Conservation (phyloP, 2,329 filamentous ascomycete species). For the Zelopaecilomyces penicillatus region DNA sequence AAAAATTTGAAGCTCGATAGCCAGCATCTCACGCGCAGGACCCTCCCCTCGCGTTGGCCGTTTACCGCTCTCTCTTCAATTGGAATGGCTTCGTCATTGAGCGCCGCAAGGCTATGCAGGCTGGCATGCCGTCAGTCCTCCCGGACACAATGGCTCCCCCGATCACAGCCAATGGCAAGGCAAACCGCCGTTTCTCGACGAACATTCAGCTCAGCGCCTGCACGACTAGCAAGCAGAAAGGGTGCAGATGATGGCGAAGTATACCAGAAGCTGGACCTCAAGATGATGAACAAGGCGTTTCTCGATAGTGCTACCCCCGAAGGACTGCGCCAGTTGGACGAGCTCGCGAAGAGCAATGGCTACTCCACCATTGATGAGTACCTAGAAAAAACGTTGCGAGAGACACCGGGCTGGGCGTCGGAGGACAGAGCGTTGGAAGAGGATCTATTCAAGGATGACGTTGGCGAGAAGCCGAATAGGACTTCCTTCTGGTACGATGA, state of each 20-base stretch:
- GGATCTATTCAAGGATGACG: conserved; percentile 22
- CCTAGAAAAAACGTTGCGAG: conserved; percentile 19
- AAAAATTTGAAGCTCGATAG: conserved; percentile 23
- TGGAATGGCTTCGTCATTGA: conserved; percentile 32
- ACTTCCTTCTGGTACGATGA: conserved; percentile 41
- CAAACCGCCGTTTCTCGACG: conserved; percentile 15
- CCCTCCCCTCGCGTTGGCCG: conserved; percentile 1
- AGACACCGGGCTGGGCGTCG: conserved; percentile 20
- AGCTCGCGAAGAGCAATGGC: conserved; percentile 27
- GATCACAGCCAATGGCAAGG: conserved; percentile 16
- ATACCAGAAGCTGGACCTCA: conserved; percentile 18
- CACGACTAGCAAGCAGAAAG: conserved; percentile 18
- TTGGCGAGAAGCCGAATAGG: conserved; percentile 25
- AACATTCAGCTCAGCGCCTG: conserved; percentile 23
- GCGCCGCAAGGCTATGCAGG: conserved; percentile 28
- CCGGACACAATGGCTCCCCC: conserved; percentile 15
- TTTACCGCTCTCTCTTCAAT: conserved; percentile 15
- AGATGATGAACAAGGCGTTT: conserved; percentile 22
- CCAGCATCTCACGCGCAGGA: conserved; percentile 11
- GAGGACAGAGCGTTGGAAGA: conserved; percentile 25
- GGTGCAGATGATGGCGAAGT: conserved; percentile 16
- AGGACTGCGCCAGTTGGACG: conserved; percentile 24
- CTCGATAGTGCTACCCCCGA: conserved; percentile 23
- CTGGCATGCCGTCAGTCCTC: conserved; percentile 24
- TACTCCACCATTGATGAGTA: conserved; percentile 25